Evolutionary conservation across 1,284 basidiomycete genomes (phyloP).

Genomic region (Cutaneotrichosporon sp.): DNA sequence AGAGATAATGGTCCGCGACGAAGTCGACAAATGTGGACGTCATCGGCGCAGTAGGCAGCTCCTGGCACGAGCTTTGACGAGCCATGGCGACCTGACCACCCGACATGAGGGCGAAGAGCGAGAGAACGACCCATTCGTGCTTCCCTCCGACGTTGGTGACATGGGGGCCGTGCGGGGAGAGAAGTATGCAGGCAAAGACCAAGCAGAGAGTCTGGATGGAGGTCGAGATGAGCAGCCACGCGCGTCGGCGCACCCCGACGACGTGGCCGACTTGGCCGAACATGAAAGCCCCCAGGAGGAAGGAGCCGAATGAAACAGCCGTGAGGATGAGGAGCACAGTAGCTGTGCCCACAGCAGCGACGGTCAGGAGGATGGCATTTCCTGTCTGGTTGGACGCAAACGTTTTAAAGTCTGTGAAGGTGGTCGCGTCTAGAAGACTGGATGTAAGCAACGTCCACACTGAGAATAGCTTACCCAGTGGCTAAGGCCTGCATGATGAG

Average conservation of each 20-base stretch:
- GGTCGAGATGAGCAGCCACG: slow-evolving; percentile 35
- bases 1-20: slow-evolving; percentile 40
- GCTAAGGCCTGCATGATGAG: slow-evolving; percentile 38
- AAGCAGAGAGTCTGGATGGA: slow-evolving; percentile 29
- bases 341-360: slow-evolving; percentile 31
- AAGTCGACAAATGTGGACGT: slow-evolving; percentile 46
- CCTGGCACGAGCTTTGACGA: slow-evolving; percentile 32
- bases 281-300: slow-evolving; percentile 33
- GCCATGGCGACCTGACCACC: slow-evolving; percentile 47
- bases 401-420: slow-evolving; percentile 43
- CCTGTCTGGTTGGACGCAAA: slow-evolving; percentile 49
- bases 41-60: slow-evolving; percentile 42
- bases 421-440: slow-evolving; percentile 46
- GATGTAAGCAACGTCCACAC: too few relatives aligned
- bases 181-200: slow-evolving; percentile 29
- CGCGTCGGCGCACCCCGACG: slow-evolving; percentile 30
- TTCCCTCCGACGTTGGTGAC: slow-evolving; percentile 19
- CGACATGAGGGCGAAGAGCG: slow-evolving; percentile 42
- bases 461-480: too few relatives aligned
- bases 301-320: slow-evolving; percentile 37
- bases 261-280: slow-evolving; percentile 42
- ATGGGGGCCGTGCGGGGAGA: slow-evolving; percentile 29
- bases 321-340: slow-evolving; percentile 30
- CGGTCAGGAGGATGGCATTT: slow-evolving; percentile 47
- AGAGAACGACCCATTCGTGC: slow-evolving; percentile 40